Evolutionary conservation across 768 basidiomycete species (phyloP), one percentile per base, ranked within the genome.

Genomic region (Melanogaster broomeanus): DNA sequence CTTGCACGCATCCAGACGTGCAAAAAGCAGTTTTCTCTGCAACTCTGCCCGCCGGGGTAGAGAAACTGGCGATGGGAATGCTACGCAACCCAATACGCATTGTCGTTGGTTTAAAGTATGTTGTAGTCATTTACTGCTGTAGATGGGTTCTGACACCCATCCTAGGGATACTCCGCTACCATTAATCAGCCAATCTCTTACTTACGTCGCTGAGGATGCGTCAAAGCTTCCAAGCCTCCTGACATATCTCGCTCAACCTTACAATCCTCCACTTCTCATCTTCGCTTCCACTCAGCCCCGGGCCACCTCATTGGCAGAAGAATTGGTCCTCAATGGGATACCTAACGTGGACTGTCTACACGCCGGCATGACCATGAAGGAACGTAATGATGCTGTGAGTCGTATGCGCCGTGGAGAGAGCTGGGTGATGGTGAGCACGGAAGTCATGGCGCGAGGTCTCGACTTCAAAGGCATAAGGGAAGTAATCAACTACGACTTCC

Each of bases 381-480:
- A 94, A 68, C 81, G 97, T 48, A 92, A 95, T 61, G 85, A 94
- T 61, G 84, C 89, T 16, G 78, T 97, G 10, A 75, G 78, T 35
- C 82, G 88, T 30, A 96, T 99, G 87, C 85, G 91, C 24, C 79
- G 77, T 60, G 97, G 95, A 0, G 83, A 91, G 65, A 88, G 91
- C 53, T 98, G 97, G 97, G 83, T 95, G 30, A 83, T 98, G 81
- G 81, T 99, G 41, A 91, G 88, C 58, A 99, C 97, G 21, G 97
- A 99, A 67, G 90, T 98, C 45, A 90, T 98, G 91, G 93, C 93
- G 21, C 82, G 97, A 59, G 97, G 97, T 3, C 94, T 99, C 88
- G 97, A 98, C 65, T 98, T 99, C 76, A 90, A 88, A 67, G 94
- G 95, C 10, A 84, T 96, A 45, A 77, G 85, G 52, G 90, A 98